Evolutionary conservation across 257 asterid species (phyloP).

Genomic region (Coffea canephora): DNA sequence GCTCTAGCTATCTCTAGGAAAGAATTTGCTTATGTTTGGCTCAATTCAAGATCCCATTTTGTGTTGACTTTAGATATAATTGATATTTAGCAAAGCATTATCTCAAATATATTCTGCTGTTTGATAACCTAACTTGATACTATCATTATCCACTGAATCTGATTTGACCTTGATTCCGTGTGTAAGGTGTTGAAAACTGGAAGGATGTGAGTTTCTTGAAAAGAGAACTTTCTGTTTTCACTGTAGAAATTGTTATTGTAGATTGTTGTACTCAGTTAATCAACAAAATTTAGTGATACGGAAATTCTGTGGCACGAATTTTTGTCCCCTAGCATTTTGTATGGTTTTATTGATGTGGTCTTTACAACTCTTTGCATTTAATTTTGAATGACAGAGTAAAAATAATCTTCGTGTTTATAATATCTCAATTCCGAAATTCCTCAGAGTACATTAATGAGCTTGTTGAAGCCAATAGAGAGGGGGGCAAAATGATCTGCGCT

Average conservation of each 20-base stretch:
- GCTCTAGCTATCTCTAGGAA: neutral
- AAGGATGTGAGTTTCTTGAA: neutral
- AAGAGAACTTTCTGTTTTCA: neutral
- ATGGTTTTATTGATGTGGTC: neutral
- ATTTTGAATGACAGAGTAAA: constrained; percentile 10
- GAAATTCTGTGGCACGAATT: neutral
- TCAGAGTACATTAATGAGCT: constrained; percentile 74
- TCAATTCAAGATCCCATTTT: neutral
- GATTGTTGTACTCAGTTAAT: neutral
- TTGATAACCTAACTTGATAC: neutral
- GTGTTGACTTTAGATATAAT: neutral
- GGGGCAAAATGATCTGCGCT: constrained; percentile 45
- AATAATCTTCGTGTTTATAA: neutral
- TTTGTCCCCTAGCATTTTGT: neutral
- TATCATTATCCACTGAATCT: neutral
- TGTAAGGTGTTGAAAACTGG: neutral
- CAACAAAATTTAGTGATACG: neutral
- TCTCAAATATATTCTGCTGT: neutral
- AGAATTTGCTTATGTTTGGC: neutral
- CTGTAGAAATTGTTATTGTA: neutral
- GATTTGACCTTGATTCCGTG: neutral
- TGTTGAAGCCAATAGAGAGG: constrained; percentile 62
- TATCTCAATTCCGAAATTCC: constrained; percentile 11
- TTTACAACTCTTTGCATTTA: neutral
- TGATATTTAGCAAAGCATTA: neutral